Base-by-base conservation (phyloP, 257 asterid genomes). In the Lantana camara region DNA sequence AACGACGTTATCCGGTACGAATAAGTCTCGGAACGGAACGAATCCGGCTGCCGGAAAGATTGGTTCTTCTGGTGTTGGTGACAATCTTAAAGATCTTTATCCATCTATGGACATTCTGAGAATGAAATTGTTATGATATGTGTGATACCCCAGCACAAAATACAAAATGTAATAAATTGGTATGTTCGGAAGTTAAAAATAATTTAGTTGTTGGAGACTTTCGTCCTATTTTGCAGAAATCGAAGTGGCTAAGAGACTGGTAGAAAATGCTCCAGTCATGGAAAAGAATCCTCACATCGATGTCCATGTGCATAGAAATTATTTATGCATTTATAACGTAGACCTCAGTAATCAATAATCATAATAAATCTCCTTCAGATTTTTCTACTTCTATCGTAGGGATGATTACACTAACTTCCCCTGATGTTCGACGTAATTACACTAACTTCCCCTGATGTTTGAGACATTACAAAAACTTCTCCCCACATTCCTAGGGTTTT, bases 301-400 rank as follows among this genome's bases (percentile, higher is more conserved):
- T 46, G 72, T 49, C 38, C 40, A 21, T 23, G 72, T 65, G 48
- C 75, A 75, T 66, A 61, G 79, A 51, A 75, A 79, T 44, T 68
- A 16, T 14, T 73, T n/a, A 77, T 27, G 75, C 71, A 13, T 79
- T 79, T 63, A 16, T 40, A 50, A 79, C 79, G 84, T 79, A 27
- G 5, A 27, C 5, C 5, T 27, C 2, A 27, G 32, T 27, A 2
- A 27, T n/a, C 67, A 15, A n/a, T n/a, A n/a, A n/a, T n/a, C n/a
- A 19, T 41, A 19, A 22, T 29, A 8, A 12, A 7, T n/a, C n/a
- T n/a, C n/a, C n/a, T n/a, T n/a, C n/a, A n/a, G n/a, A n/a, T n/a
- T n/a, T n/a, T n/a, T n/a, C n/a, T n/a, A n/a, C n/a, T n/a, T n/a
- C n/a, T n/a, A n/a, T n/a, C n/a, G n/a, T n/a, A n/a, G n/a, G n/a